Conservation (phyloP, 2,329 filamentous ascomycete species). For the Botryotinia convoluta region DNA sequence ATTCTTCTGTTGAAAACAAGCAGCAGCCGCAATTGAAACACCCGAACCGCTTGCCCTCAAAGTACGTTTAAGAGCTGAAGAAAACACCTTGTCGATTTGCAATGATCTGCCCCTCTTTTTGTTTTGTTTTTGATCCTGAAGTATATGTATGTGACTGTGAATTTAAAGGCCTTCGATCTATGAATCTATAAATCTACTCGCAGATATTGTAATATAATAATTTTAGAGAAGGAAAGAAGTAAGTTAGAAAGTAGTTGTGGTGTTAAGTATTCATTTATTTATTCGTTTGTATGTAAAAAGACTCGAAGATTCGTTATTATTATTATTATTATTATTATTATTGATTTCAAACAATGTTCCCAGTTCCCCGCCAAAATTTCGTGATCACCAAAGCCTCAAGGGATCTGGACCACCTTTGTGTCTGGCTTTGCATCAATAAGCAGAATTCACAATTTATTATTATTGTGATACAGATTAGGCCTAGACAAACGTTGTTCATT, state of each 20-base stretch:
- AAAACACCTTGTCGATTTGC: constrained; percentile 81
- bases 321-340: constrained; percentile 11
- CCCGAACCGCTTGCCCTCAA: constrained; percentile 72
- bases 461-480: neutral
- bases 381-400: constrained; percentile 25
- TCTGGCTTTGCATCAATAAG: constrained; percentile 1
- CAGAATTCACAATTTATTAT: neutral
- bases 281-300: neutral
- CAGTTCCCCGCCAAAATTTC: constrained; percentile 26
- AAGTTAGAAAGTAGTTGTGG: neutral
- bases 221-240: constrained; percentile 20
- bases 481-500: neutral
- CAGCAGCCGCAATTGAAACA: constrained; percentile 69
- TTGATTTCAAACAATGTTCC: constrained; percentile 32
- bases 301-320: constrained; percentile 13
- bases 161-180: neutral
- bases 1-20: constrained; percentile 60
- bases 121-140: neutral
- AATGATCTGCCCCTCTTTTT: neutral
- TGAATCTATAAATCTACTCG: neutral
- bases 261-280: neutral
- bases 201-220: neutral
- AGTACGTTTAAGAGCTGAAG: constrained; percentile 73
- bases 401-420: constrained; percentile 22
- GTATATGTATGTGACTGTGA: neutral